Conservation (phyloP, 129 eudicot genomes). For the Pittosporum tobira region DNA sequence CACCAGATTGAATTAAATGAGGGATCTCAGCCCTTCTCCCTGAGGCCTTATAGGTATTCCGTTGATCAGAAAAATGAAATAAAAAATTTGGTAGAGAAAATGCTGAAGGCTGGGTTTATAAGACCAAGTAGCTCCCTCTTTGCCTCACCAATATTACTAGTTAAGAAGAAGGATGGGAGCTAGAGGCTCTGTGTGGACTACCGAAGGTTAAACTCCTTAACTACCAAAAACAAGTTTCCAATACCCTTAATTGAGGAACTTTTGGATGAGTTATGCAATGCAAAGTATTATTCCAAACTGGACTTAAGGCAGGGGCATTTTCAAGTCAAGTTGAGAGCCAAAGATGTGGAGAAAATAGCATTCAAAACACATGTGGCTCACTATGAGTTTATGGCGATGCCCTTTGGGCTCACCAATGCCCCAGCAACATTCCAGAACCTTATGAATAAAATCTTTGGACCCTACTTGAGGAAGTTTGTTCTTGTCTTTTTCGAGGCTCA, state of each 20-base stretch:
- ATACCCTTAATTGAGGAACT: not conserved
- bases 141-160: not conserved
- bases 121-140: not conserved
- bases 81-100: not conserved
- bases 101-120: not conserved
- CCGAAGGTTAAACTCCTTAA: not conserved
- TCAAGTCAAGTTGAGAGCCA: not conserved
- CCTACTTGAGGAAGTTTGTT: not conserved
- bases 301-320: not conserved
- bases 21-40: not conserved
- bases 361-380: not conserved
- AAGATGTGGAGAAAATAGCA: not conserved
- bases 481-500: no score
- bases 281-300: not conserved
- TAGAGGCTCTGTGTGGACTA: conserved; percentile 1
- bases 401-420: not conserved
- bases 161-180: not conserved
- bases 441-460: not conserved
- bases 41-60: not conserved
- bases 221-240: conserved; percentile 8
- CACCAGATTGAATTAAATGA: not conserved
- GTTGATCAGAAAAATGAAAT: conserved; percentile 1
- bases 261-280: not conserved
- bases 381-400: not conserved
- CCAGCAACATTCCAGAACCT: not conserved